Base-by-base conservation (phyloP, 139 green algal genomes). In the Chlamydomonas urium region DNA sequence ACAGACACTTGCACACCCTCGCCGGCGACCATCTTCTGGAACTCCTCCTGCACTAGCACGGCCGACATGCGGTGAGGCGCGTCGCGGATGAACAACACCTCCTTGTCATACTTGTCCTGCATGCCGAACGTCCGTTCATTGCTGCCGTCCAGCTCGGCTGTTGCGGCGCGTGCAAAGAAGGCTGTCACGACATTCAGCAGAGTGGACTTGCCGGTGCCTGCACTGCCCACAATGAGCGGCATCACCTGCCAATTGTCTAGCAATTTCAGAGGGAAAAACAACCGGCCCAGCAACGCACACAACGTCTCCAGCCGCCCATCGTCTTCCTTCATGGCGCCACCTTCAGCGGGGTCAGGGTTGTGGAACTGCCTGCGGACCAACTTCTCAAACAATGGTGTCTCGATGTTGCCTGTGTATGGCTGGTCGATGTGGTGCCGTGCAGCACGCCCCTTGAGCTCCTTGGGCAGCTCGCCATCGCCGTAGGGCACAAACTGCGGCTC, bases 231-330 rank as follows among this genome's bases (percentile, higher is more conserved):
- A 4, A 75, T 10, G 57, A 60, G 61, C 58, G 57, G 70, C 58
- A 69, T 69, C 10, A 75, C 70, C 58, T 69, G 70, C 70, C 70
- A 75, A 57, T 75, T 62, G 70, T 75, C 70, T 37, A 74, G 53
- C 53, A 67, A 35, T 28, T 38, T 38, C 6, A 75, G 57, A 4
- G 37, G 57, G 28, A 66, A 69, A 56, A 58, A 28, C 36, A 37
- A 8, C 37, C 69, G 57, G 37, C 69, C 69, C n/a, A 75, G 8
- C 38, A 75, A n/a, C n/a, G n/a, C n/a, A n/a, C n/a, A n/a, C n/a
- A n/a, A n/a, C n/a, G n/a, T n/a, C n/a, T n/a, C n/a, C n/a, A n/a
- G n/a, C n/a, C n/a, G n/a, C n/a, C n/a, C n/a, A n/a, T n/a, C n/a
- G n/a, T n/a, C n/a, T n/a, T n/a, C n/a, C n/a, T n/a, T n/a, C n/a